Conservation (phyloP, 2,329 filamentous ascomycete genomes). For the Fonsecaea erecta region DNA sequence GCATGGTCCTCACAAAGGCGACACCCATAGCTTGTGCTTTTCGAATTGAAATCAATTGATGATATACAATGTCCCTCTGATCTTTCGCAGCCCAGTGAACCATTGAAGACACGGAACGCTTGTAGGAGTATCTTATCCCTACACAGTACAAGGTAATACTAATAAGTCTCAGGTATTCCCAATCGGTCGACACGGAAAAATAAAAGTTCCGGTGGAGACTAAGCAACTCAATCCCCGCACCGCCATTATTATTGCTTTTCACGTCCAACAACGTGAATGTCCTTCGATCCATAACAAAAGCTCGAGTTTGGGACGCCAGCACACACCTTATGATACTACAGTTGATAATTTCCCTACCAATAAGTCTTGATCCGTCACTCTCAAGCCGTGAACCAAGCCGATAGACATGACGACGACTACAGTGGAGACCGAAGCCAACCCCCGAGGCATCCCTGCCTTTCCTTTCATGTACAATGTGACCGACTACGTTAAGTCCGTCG, state of each 20-base stretch:
- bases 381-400: too few relatives aligned
- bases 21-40: constrained; percentile 4
- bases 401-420: background rate
- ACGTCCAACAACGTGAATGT: too few relatives aligned
- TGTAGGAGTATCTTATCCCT: background rate
- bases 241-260: background rate
- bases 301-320: too few relatives aligned
- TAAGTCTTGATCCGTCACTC: too few relatives aligned
- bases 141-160: too few relatives aligned
- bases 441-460: constrained; percentile 53
- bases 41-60: background rate
- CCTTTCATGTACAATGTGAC: constrained; percentile 54
- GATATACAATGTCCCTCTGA: background rate
- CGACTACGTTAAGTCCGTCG: constrained; percentile 53
- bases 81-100: background rate
- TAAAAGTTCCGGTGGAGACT: background rate
- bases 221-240: background rate
- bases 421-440: constrained; percentile 43
- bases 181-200: background rate
- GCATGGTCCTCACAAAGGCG: constrained; percentile 1
- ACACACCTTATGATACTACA: background rate
- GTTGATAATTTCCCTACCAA: too few relatives aligned
- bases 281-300: too few relatives aligned
- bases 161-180: too few relatives aligned
- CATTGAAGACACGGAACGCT: background rate